Conservation (phyloP, 192 early-diverging fungal species). For the Ambispora gerdemannii region DNA sequence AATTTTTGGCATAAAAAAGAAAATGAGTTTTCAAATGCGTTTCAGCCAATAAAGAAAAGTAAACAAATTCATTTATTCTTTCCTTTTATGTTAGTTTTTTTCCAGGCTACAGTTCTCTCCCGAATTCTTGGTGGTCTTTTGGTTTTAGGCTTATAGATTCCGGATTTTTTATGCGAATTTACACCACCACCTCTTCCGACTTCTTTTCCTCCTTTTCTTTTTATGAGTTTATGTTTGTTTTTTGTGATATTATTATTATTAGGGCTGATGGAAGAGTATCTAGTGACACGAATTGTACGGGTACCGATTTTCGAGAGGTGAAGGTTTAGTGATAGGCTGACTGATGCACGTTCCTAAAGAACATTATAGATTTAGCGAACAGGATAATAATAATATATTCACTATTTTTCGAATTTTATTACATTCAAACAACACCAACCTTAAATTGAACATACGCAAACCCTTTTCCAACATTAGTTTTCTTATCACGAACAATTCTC, state of each 20-base stretch:
- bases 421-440: no score
- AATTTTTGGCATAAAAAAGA: no score
- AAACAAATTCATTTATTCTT: no score
- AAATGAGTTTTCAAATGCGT: no score
- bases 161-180: slow-evolving; percentile 55
- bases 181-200: slow-evolving; percentile 36
- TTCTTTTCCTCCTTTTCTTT: slow-evolving; percentile 28
- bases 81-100: slow-evolving; percentile 17
- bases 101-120: slow-evolving; percentile 31
- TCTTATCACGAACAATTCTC: slow-evolving; percentile 76
- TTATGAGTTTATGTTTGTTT: slow-evolving; percentile 35
- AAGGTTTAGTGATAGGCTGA: slow-evolving; percentile 75
- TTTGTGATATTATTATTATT: slow-evolving; percentile 38
- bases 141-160: slow-evolving; percentile 33
- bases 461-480: slow-evolving; percentile 89
- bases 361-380: neutral
- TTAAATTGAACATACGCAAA: slow-evolving; percentile 90
- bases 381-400: neutral
- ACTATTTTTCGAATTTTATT: no score
- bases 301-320: slow-evolving; percentile 66
- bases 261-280: slow-evolving; percentile 38
- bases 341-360: slow-evolving; percentile 60
- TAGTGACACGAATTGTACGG: slow-evolving; percentile 61
- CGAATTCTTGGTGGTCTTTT: slow-evolving; percentile 31
- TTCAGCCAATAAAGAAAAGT: no score